Percentiles rank a stretch among this genome's conserved stretches.
Evolutionary conservation across 495 filamentous ascomycete species (phyloP).

Genomic region (Talaromyces adpressus): DNA sequence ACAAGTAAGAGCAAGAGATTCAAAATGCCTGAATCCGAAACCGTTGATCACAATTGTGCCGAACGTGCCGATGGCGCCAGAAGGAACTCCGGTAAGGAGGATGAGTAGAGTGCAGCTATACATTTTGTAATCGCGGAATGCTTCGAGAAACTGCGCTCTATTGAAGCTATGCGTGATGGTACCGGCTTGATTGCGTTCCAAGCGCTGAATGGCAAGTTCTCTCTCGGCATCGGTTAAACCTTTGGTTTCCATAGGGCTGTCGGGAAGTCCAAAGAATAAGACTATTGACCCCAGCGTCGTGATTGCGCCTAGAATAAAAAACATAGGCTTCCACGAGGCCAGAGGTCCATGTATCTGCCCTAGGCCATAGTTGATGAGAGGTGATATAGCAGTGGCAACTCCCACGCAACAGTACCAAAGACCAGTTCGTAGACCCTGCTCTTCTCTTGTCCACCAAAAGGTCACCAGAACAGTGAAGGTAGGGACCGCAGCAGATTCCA

Average conservation of each 20-base stretch:
- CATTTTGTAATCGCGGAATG: slow-evolving; percentile 32
- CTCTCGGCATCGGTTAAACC: slow-evolving; percentile 33
- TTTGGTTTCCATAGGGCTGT: slow-evolving; percentile 36
- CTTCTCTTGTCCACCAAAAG: slow-evolving; percentile 36
- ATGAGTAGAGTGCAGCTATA: neutral
- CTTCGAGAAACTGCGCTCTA: slow-evolving; percentile 38
- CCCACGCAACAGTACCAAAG: slow-evolving; percentile 48
- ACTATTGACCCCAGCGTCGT: slow-evolving; percentile 28
- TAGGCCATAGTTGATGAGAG: slow-evolving; percentile 43
- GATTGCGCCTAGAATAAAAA: slow-evolving; percentile 30
- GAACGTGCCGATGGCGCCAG: neutral
- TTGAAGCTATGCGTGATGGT: slow-evolving; percentile 46
- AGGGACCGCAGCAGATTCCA: slow-evolving; percentile 33
- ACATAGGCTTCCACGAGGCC: slow-evolving; percentile 36
- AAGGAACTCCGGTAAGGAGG: neutral
- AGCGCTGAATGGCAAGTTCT: slow-evolving; percentile 40
- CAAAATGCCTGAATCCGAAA: slow-evolving; percentile 31
- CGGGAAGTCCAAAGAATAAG: slow-evolving; percentile 36
- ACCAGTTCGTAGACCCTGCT: slow-evolving; percentile 45
- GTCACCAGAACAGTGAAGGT: slow-evolving; percentile 19
- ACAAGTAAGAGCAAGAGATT: slow-evolving; percentile 15
- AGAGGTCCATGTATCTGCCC: slow-evolving; percentile 33
- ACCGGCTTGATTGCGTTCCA: slow-evolving; percentile 44
- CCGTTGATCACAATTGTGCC: slow-evolving; percentile 28
- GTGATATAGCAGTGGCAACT: slow-evolving; percentile 35